Conservation (phyloP, 208 protist species). For the Crithidia brevicula region DNA sequence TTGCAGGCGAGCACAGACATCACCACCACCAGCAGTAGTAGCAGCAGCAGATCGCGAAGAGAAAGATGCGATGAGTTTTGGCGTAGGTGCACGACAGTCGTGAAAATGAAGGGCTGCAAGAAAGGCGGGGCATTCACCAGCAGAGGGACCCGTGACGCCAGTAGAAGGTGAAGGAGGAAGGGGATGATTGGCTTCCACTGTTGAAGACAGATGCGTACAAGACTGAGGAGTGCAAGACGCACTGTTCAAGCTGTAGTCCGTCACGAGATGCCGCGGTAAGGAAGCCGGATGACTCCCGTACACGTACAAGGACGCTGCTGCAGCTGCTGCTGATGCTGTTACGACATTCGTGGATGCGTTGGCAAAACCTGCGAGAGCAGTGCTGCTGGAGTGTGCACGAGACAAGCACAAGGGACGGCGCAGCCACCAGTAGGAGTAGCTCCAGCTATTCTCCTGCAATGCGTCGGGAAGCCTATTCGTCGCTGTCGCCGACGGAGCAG, state of each 20-base stretch:
- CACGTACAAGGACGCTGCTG: slow-evolving; percentile 10
- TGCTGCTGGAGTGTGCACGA: background rate
- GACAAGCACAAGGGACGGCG: slow-evolving; percentile 8
- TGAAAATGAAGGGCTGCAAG: slow-evolving; percentile 13
- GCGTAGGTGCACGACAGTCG: slow-evolving; percentile 8
- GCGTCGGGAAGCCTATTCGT: too few species aligned
- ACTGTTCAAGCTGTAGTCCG: background rate
- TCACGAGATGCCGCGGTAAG: background rate
- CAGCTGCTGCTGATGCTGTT: background rate
- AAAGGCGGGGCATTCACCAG: background rate
- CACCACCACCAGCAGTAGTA: background rate
- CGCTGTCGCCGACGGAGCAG: too few species aligned
- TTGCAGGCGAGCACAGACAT: background rate
- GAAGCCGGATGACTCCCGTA: slow-evolving; percentile 17
- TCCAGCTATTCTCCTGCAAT: slow-evolving; percentile 19
- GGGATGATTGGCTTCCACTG: too few species aligned
- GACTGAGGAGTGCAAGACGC: too few species aligned
- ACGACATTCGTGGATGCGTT: background rate
- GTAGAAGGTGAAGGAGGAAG: too few species aligned
- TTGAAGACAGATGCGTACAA: too few species aligned
- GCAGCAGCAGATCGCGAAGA: slow-evolving; percentile 8
- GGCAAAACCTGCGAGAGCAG: too few species aligned
- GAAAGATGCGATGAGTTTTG: too few species aligned
- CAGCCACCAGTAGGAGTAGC: slow-evolving; percentile 22
- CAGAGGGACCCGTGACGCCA: background rate